Percentiles rank a stretch among this genome's conserved stretches.
phyloP scores from a whole-genome alignment of 108 stramenopile species.

The Cyclotella atomus region DNA sequence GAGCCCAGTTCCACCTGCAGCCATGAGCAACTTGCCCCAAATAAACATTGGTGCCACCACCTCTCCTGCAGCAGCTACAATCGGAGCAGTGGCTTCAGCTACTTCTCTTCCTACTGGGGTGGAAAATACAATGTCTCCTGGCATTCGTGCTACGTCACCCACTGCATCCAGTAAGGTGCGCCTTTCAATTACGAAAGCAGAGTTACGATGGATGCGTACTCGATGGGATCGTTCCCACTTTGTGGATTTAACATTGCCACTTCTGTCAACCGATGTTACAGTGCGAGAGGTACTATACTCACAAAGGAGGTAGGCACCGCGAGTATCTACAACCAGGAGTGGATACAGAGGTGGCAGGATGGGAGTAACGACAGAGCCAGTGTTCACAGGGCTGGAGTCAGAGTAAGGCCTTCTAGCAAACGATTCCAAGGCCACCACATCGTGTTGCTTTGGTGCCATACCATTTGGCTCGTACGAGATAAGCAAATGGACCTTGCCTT shows the following conservation, averaged over 20 bases:
- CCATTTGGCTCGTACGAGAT: conserved; percentile 81
- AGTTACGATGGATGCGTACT: conserved; percentile 76
- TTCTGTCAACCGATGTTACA: conserved; percentile 41
- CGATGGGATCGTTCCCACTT: conserved; percentile 50
- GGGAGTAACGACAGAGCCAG: conserved; percentile 41
- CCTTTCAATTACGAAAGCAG: conserved; percentile 89
- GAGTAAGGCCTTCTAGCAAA: conserved; percentile 84
- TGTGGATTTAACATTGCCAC: conserved; percentile 31
- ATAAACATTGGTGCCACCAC: conserved; percentile 72
- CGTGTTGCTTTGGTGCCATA: conserved; percentile 69
- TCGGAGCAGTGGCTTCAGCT: conserved; percentile 56
- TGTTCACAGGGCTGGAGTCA: neutral
- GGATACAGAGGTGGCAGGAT: conserved; percentile 70
- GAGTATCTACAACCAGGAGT: conserved; percentile 60
- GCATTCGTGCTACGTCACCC: conserved; percentile 66
- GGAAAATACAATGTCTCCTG: conserved; percentile 71
- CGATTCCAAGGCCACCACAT: conserved; percentile 81
- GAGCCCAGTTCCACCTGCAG: conserved; percentile 66
- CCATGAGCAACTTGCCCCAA: conserved; percentile 68
- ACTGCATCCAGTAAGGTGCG: conserved; percentile 72
- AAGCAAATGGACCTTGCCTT: conserved; percentile 67
- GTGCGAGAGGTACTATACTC: conserved; percentile 57
- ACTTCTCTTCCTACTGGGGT: conserved; percentile 69
- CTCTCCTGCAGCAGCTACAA: conserved; percentile 61
- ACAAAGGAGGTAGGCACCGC: conserved; percentile 59